Evolutionary conservation across 192 early-diverging fungal genomes (phyloP), one percentile per base, ranked within the genome.

Genomic region (Linnemannia hyalina): DNA sequence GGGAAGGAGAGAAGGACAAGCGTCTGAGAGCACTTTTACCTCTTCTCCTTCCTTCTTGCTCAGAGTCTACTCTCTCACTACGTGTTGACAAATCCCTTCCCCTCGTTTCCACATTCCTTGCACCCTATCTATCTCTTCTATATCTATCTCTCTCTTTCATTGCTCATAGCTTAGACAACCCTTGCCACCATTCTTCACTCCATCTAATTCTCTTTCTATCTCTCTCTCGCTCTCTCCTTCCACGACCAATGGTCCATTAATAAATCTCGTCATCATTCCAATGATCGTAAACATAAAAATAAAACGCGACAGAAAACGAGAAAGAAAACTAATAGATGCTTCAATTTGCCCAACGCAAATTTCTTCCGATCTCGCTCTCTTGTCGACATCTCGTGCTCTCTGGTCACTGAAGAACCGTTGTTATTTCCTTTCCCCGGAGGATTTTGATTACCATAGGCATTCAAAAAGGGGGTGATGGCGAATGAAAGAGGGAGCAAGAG

Each of bases 111-210:
- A n/a, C 40, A 38, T 70, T 70, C 69, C 69, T 70, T 40, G 35
- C 38, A 41, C 69, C 69, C 69, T 70, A 38, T 70, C 69, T 70
- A 42, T 70, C 38, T 26, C 18, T 70, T 69, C 68, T 68, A 29
- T 23, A 32, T 69, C 10, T 29, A 5, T 40, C 18, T 36, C n/a
- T 18, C 18, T 70, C 16, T 18, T 52, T 20, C 69, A 41, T 38
- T 41, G 69, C 41, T 38, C 41, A 38, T 70, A 42, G 35, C 22
- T 22, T 32, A 60, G 60, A 26, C 60, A 3, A 65, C 60, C 29
- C 13, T 70, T 41, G 6, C 38, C 7, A 35, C 68, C 68, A 41
- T 70, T 13, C 32, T 32, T 70, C 68, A 41, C 32, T 38, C 68
- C 38, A 35, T 36, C 35, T 32, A 26, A 60, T 40, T 20, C 36